Conservation (phyloP, 306 rosid genomes). For the apple (Malus domestica) region DNA sequence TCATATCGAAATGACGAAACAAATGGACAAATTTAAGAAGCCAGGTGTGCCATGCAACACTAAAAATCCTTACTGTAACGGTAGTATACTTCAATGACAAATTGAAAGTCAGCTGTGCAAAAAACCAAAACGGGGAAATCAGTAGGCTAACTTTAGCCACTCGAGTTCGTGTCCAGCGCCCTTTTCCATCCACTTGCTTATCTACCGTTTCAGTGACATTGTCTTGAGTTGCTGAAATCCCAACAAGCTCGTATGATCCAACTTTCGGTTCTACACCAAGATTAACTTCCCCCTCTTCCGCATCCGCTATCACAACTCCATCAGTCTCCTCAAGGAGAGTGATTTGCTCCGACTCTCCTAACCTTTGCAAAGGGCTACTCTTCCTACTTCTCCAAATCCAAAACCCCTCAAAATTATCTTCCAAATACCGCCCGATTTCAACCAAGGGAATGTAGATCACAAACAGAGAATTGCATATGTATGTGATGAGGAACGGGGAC, state of each 20-base stretch:
- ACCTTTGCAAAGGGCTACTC: slow-evolving; percentile 15
- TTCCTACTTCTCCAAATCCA: slow-evolving; percentile 51
- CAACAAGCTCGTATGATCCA: slow-evolving; percentile 5
- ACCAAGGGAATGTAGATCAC: slow-evolving; percentile 80
- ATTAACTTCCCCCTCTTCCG: slow-evolving; percentile 31
- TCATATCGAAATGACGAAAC: slow-evolving; percentile 12
- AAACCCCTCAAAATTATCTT: slow-evolving; percentile 46
- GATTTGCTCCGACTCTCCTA: slow-evolving; percentile 55
- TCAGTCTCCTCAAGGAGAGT: slow-evolving; percentile 51
- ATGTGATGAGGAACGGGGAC: slow-evolving; percentile 84
- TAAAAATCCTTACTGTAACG: slow-evolving; percentile 57
- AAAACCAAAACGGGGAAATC: slow-evolving; percentile 89
- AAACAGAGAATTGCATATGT: slow-evolving; percentile 88
- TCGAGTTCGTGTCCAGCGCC: slow-evolving; percentile 81
- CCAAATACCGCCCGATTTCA: slow-evolving; percentile 69
- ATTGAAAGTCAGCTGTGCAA: slow-evolving; percentile 87
- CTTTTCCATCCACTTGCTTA: slow-evolving; percentile 57
- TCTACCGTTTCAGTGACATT: slow-evolving; percentile 18
- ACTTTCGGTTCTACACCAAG: slow-evolving; percentile 7
- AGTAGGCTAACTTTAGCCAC: slow-evolving; percentile 85
- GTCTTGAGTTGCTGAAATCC: slow-evolving; percentile 14
- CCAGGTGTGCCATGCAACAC: slow-evolving; percentile 2
- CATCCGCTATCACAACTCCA: slow-evolving; percentile 8
- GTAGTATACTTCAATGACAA: slow-evolving; percentile 90
- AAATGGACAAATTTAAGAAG: neutral